phyloP scores from a whole-genome alignment of 257 asterid genomes.

The Lavandula angustifolia region DNA sequence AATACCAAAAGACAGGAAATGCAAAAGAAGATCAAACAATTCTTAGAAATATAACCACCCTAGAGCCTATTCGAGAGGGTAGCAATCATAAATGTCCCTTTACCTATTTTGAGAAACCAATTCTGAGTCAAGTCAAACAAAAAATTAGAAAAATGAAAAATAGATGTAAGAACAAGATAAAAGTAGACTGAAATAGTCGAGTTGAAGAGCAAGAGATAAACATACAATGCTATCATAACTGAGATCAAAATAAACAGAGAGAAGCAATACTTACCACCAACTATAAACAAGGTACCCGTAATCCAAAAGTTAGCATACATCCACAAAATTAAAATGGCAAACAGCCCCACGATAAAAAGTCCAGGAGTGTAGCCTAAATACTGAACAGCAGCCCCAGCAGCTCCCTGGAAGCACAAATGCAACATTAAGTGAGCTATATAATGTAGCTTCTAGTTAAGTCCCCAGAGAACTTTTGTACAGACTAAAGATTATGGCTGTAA shows the following conservation, averaged over 20 bases:
- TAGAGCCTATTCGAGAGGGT: not conserved
- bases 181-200: conserved; percentile 8
- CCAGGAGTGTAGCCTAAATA: conserved; percentile 97
- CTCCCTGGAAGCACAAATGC: conserved; percentile 65
- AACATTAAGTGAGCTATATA: conserved; percentile 29
- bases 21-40: conserved; percentile 5
- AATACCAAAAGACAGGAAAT: conserved; percentile 16
- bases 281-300: conserved; percentile 82
- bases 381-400: conserved; percentile 93
- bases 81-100: not conserved
- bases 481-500: conserved; percentile 28
- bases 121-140: conserved; percentile 12
- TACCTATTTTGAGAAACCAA: conserved; percentile 13
- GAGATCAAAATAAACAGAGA: conserved; percentile 28
- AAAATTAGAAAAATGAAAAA: not conserved
- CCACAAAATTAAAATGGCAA: conserved; percentile 87
- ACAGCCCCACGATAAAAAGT: conserved; percentile 90
- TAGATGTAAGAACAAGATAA: not conserved
- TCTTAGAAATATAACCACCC: not conserved
- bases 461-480: conserved; percentile 25
- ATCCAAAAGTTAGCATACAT: conserved; percentile 99
- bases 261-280: conserved; percentile 77
- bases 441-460: conserved; percentile 19
- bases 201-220: conserved; percentile 14
- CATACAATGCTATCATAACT: conserved; percentile 11